Conservation (phyloP, 805 yeast genomes). For the Wickerhamomyces alni region DNA sequence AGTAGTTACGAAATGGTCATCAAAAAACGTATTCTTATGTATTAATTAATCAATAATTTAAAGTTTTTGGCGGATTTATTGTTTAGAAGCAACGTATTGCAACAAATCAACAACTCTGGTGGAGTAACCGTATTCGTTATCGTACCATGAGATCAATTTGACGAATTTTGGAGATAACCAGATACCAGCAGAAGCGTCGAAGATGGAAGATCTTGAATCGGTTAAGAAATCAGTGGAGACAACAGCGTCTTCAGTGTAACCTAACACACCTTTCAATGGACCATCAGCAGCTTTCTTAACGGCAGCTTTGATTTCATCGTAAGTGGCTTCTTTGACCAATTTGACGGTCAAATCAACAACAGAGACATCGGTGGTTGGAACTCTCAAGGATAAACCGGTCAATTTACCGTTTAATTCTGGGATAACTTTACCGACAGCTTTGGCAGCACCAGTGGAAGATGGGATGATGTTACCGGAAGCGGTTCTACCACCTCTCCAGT, state of each 20-base stretch:
- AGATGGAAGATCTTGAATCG: conserved; percentile 52
- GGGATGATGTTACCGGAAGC: conserved; percentile 2
- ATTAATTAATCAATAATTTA: background rate
- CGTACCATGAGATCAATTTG: conserved; percentile 63
- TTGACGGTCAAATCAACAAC: conserved; percentile 1
- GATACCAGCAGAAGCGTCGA: conserved; percentile 62
- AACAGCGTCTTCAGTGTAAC: conserved; percentile 59
- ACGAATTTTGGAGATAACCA: conserved; percentile 60
- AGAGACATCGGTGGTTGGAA: conserved; percentile 2
- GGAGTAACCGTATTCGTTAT: conserved; percentile 65
- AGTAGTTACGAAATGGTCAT: too few species aligned
- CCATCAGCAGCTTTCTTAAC: conserved; percentile 1
- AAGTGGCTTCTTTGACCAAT: conserved; percentile 1
- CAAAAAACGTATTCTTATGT: background rate
- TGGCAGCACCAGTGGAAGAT: conserved; percentile 34
- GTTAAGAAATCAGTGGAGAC: conserved; percentile 60
- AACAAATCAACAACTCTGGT: conserved; percentile 65
- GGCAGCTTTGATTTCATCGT: conserved; percentile 3
- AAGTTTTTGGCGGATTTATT: background rate
- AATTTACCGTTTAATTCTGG: conserved; percentile 58
- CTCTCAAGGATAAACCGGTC: conserved; percentile 1
- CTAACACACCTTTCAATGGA: conserved; percentile 1
- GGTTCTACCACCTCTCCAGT: conserved; percentile 36
- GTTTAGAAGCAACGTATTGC: conserved; percentile 41
- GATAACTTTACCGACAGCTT: conserved; percentile 65